Percentiles rank a stretch among this genome's conserved stretches.
Evolutionary conservation across 148 eudicot species (phyloP).

Genomic region (Limonium bicolor): DNA sequence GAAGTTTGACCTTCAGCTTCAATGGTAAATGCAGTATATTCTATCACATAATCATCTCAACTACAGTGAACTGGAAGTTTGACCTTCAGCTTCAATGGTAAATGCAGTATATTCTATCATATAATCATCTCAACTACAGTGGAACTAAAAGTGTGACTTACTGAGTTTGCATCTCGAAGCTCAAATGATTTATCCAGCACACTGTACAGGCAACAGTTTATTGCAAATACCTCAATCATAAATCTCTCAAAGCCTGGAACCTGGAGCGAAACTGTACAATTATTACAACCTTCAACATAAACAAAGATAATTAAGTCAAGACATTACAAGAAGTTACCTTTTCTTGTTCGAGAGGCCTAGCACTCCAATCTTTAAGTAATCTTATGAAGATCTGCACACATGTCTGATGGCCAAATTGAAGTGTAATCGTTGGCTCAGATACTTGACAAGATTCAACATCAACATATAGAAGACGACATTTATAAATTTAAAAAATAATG

Average conservation of each 20-base stretch:
- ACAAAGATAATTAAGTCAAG: background rate
- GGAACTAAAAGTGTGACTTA: slow-evolving; percentile 26
- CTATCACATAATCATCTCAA: no score
- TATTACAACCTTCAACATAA: slow-evolving; percentile 7
- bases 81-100: no score
- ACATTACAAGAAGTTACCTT: slow-evolving; percentile 32
- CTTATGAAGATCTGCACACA: slow-evolving; percentile 86
- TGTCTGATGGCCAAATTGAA: slow-evolving; percentile 36
- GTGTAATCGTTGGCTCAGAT: background rate
- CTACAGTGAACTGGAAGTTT: no score
- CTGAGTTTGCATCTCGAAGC: slow-evolving; percentile 81
- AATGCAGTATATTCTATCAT: no score
- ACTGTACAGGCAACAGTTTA: slow-evolving; percentile 78
- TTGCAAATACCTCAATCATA: slow-evolving; percentile 63
- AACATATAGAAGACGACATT: no score
- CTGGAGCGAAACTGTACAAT: slow-evolving; percentile 31
- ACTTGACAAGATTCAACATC: background rate
- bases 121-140: background rate
- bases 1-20: no score
- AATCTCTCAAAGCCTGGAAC: slow-evolving; percentile 85
- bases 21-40: no score
- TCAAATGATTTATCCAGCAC: slow-evolving; percentile 94
- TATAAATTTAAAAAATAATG: background rate
- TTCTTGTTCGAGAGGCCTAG: slow-evolving; percentile 53
- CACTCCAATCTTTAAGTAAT: slow-evolving; percentile 87